These are phyloP conservation scores for Paecilomyces sp. DNA, from an alignment of 2,329 filamentous ascomycete species.

Conservation along the genomic window DNA sequence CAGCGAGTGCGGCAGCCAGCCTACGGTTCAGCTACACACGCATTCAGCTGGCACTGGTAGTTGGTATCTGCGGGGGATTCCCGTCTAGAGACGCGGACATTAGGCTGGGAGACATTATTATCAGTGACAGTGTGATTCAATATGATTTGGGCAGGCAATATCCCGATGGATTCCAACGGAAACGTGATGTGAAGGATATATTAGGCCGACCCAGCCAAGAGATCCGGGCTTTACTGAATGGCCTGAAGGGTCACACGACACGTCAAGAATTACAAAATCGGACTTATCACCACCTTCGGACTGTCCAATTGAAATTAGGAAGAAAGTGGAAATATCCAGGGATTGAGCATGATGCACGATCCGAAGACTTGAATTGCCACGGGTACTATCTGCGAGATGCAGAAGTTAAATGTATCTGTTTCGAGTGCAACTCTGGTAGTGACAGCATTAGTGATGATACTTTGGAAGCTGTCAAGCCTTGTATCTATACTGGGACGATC, in stretches of 20 bases:
- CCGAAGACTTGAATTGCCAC: too few relatives aligned
- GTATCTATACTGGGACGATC: background rate
- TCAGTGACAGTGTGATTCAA: conserved; percentile 18
- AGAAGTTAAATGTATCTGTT: too few relatives aligned
- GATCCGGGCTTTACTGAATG: conserved; percentile 12
- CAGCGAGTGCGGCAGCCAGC: conserved; percentile 7
- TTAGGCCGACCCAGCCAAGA: conserved; percentile 12
- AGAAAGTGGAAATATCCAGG: background rate
- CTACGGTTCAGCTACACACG: conserved; percentile 9
- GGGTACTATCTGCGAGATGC: too few relatives aligned
- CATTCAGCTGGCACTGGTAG: conserved; percentile 10
- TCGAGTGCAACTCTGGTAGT: too few relatives aligned
- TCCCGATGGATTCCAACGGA: conserved; percentile 12
- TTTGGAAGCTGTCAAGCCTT: background rate
- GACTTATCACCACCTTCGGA: conserved; percentile 3
- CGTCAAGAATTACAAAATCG: conserved; percentile 3
- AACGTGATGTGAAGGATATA: conserved; percentile 9
- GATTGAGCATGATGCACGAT: too few relatives aligned
- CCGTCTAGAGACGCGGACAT: conserved; percentile 8
- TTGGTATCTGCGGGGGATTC: conserved; percentile 8
- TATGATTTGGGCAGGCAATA: conserved; percentile 21
- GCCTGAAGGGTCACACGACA: conserved; percentile 7
- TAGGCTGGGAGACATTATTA: conserved; percentile 21
- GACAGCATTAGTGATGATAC: too few relatives aligned
- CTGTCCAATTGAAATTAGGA: background rate